Conservation (phyloP, 228 moss, liverwort and hornwort genomes). For the Sphagnum fallax region DNA sequence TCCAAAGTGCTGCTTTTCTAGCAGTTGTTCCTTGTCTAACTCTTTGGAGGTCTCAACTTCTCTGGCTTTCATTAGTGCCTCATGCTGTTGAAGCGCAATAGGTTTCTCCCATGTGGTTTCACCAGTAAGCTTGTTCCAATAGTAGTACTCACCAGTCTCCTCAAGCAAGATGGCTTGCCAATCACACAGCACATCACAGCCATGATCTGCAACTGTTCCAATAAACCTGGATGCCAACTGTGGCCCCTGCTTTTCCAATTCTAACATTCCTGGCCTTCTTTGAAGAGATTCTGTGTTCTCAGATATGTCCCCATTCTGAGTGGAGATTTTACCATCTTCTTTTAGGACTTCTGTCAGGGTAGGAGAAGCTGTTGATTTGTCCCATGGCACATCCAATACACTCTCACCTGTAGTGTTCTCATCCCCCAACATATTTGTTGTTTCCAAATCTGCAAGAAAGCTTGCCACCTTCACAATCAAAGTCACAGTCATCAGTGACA, state of each 20-base stretch:
- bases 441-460: constrained; percentile 60
- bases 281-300: neutral
- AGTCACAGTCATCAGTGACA: neutral
- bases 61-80: constrained; percentile 5
- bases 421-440: constrained; percentile 52
- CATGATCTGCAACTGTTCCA: neutral
- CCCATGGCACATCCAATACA: constrained; percentile 16
- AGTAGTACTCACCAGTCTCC: constrained; percentile 52
- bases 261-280: neutral
- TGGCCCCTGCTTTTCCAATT: no score
- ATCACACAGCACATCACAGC: constrained; percentile 11
- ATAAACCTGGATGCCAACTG: no score
- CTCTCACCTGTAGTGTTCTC: constrained; percentile 13
- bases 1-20: constrained; percentile 3
- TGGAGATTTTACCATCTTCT: neutral
- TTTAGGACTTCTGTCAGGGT: constrained; percentile 17
- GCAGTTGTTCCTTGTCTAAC: neutral
- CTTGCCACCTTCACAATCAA: constrained; percentile 37
- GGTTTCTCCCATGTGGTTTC: constrained; percentile 71
- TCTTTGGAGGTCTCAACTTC: constrained; percentile 7
- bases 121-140: constrained; percentile 54
- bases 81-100: constrained; percentile 19
- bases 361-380: constrained; percentile 2
- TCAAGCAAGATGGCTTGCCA: constrained; percentile 57
- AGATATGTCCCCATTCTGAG: neutral